These are phyloP conservation scores for Termitomyces sp. DNA, from an alignment of 768 basidiomycete genomes.

Conservation along the genomic window DNA sequence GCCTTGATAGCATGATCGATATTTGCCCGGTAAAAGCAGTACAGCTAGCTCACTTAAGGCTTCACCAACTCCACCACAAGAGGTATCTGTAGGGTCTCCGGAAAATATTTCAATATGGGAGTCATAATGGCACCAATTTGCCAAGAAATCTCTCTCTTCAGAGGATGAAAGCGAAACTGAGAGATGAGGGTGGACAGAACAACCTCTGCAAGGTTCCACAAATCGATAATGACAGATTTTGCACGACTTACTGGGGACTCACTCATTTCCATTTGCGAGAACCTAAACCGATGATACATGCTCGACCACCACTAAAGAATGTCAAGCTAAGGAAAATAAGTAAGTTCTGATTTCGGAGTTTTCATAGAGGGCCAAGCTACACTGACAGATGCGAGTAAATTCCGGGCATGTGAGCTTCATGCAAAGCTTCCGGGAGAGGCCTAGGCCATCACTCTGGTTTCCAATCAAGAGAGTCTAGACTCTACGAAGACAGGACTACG, in stretches of 20 bases:
- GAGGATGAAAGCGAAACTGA: not conserved
- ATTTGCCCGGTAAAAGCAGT: no score
- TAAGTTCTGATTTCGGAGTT: not conserved
- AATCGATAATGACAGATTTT: not conserved
- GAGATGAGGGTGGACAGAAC: no score
- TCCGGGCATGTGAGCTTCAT: conserved; percentile 23
- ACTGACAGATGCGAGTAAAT: conserved; percentile 19
- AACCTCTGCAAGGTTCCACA: conserved; percentile 12
- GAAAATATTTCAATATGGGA: not conserved
- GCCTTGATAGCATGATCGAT: no score
- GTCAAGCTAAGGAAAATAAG: not conserved
- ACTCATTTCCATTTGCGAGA: conserved; percentile 33
- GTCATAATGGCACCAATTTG: not conserved
- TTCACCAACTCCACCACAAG: not conserved
- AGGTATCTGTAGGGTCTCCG: not conserved
- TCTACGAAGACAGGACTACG: conserved; percentile 19
- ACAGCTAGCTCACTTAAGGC: no score
- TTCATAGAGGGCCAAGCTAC: conserved; percentile 4
- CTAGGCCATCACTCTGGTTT: conserved; percentile 27
- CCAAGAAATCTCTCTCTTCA: not conserved
- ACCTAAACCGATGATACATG: conserved; percentile 34
- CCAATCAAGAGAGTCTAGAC: conserved; percentile 22
- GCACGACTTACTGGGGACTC: conserved; percentile 2
- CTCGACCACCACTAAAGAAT: conserved; percentile 9
- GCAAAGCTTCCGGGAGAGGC: conserved; percentile 25